These are phyloP conservation scores for Candida pseudoglaebosa DNA, from an alignment of 805 yeast genomes.

Conservation along the genomic window DNA sequence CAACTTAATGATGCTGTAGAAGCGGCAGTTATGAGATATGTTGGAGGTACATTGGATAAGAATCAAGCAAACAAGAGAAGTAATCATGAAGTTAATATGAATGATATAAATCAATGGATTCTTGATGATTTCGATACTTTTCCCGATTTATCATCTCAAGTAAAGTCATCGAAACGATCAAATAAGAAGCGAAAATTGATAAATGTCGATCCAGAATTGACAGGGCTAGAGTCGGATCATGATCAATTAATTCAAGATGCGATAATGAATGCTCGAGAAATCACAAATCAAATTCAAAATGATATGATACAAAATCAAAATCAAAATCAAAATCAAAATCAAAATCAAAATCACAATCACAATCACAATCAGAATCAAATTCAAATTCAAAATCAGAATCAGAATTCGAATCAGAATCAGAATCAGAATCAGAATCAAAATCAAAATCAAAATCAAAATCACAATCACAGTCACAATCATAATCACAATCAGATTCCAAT, in stretches of 20 bases:
- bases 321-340: background rate
- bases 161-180: constrained; percentile 8
- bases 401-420: constrained; percentile 27
- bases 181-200: constrained; percentile 10
- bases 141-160: constrained; percentile 1
- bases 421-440: too few relatives aligned
- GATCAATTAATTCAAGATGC: constrained; percentile 69
- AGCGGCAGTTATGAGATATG: constrained; percentile 73
- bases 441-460: background rate
- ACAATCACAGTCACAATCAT: background rate
- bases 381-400: background rate
- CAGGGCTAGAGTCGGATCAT: constrained; percentile 43
- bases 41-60: constrained; percentile 54
- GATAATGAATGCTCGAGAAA: constrained; percentile 61
- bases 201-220: constrained; percentile 36
- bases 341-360: background rate
- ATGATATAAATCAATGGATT: constrained; percentile 55
- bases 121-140: constrained; percentile 29
- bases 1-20: constrained; percentile 57
- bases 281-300: constrained; percentile 39
- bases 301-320: too few relatives aligned
- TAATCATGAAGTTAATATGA: constrained; percentile 35
- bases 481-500: background rate
- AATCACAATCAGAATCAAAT: background rate
- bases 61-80: constrained; percentile 20